These are phyloP conservation scores for Chondrostereum purpureum DNA, from an alignment of 1,284 basidiomycete species.

Conservation along the genomic window DNA sequence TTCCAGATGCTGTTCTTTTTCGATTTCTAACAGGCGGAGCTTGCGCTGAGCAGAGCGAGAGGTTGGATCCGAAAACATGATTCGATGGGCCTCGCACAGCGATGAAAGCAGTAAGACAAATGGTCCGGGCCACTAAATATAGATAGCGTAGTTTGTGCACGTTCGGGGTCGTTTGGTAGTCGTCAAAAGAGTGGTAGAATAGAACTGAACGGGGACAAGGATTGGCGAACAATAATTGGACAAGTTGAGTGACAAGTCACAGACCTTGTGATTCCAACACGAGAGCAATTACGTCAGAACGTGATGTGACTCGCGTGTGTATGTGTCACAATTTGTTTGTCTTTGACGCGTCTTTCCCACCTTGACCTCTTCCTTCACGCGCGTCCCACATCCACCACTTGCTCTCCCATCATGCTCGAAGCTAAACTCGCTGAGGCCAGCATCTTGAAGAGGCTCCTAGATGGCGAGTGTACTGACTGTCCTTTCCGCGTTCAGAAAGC, in stretches of 20 bases:
- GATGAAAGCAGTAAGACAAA: background rate
- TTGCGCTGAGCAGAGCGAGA: conserved; percentile 14
- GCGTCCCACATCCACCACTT: conserved; percentile 7
- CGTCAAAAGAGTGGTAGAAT: background rate
- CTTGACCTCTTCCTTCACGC: conserved; percentile 11
- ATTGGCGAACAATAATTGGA: background rate
- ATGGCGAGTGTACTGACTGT: conserved; percentile 48
- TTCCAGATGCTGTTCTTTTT: conserved; percentile 13
- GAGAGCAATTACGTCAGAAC: background rate
- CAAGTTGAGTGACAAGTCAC: background rate
- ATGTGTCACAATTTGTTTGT: conserved; percentile 5
- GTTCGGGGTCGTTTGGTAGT: background rate
- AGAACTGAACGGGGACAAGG: background rate
- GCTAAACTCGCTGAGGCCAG: conserved; percentile 81
- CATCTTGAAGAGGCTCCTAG: conserved; percentile 81
- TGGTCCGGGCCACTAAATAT: background rate
- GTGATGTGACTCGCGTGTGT: conserved; percentile 14
- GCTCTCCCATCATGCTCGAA: conserved; percentile 68
- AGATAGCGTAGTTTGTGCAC: background rate
- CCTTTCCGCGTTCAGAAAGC: conserved; percentile 6
- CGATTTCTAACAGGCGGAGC: conserved; percentile 11
- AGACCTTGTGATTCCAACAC: background rate
- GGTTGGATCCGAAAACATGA: background rate
- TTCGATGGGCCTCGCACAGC: background rate
- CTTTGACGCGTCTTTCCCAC: conserved; percentile 8